Evolutionary conservation across 1,284 basidiomycete species (phyloP), one percentile per base, ranked within the genome.

Genomic region (Ceratobasidium sp.): DNA sequence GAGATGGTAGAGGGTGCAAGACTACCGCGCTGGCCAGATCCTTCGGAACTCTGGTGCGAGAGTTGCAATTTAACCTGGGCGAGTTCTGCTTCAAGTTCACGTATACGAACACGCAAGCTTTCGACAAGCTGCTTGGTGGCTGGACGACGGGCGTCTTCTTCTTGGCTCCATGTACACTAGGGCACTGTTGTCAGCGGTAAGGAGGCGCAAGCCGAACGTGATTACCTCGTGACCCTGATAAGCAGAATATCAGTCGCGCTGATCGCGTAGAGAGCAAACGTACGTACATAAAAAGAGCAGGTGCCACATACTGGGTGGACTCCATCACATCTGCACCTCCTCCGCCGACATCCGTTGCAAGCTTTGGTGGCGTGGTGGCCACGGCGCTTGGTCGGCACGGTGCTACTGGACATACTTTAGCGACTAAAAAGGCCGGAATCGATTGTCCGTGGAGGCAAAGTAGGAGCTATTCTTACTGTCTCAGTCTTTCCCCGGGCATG

Each of bases 241-340:
- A 64, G 17, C 1, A 13, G 28, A 9, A 50, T 12, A 17, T 74
- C 59, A 74, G 59, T 50, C 13, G 46, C 17, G n/a, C 10, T 1
- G 5, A 20, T 15, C 17, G 12, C 0, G 33, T 2, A 74, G 59
- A 33, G 3, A 9, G 44, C 15, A 54, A 4, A 23, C 13, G 40
- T 13, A 74, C 70, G 15, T 33, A 64, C 70, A 64, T 82, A 83
- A 1, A 82, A 79, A 44, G 69, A 78, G 70, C 84, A 84, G 0
- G 83, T 83, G 0, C 81, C 81, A 71, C 84, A 84, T 1, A 80
- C 78, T 0, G 83, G 84, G 38, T 78, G 78, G 0, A 80, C 70
- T 7, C 84, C 83, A 67, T 84, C 84, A 69, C 84, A 84, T 77
- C 83, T 84, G 75, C 70, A 74, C 6, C 70, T 46, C 12, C 70